phyloP scores from a whole-genome alignment of 208 protist species.

The Trypanosoma congolense region DNA sequence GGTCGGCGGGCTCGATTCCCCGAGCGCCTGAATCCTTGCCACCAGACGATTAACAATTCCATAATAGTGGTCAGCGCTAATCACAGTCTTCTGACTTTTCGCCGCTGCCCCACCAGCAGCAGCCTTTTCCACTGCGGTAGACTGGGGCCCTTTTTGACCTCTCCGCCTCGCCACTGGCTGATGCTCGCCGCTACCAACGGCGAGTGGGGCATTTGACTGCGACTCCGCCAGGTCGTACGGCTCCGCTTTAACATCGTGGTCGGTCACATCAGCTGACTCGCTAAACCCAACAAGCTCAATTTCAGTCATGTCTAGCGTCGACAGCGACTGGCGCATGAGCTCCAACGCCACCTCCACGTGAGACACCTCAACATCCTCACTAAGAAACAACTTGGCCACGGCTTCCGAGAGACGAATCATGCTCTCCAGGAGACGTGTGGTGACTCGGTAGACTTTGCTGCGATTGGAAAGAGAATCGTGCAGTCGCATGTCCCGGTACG shows the following conservation, averaged over 20 bases:
- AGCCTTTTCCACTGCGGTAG: neutral
- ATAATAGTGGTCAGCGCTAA: conserved; percentile 84
- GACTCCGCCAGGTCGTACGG: conserved; percentile 14
- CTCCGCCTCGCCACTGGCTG: conserved; percentile 5
- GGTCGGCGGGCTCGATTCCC: conserved; percentile 66
- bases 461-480: conserved; percentile 85
- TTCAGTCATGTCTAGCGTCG: conserved; percentile 86
- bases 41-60: conserved; percentile 80
- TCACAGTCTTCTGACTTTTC: conserved; percentile 46
- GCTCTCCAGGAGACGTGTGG: conserved; percentile 99
- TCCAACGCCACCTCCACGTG: conserved; percentile 85
- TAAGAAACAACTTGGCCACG: conserved; percentile 93
- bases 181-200: neutral
- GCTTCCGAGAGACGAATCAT: conserved; percentile 99
- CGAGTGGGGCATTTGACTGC: neutral
- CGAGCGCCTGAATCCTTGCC: conserved; percentile 56
- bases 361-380: conserved; percentile 77
- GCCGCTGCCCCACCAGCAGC: conserved; percentile 9
- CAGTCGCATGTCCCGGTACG: conserved; percentile 93
- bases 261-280: conserved; percentile 14
- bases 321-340: conserved; percentile 88
- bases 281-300: conserved; percentile 66
- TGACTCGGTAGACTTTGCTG: conserved; percentile 96
- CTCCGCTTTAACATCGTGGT: conserved; percentile 29
- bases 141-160: conserved; percentile 7